A percentile compares a stretch with the other conserved stretches of the same genome.
phyloP scores from a whole-genome alignment of 169 alveolate genomes.

The Theileria equi region DNA sequence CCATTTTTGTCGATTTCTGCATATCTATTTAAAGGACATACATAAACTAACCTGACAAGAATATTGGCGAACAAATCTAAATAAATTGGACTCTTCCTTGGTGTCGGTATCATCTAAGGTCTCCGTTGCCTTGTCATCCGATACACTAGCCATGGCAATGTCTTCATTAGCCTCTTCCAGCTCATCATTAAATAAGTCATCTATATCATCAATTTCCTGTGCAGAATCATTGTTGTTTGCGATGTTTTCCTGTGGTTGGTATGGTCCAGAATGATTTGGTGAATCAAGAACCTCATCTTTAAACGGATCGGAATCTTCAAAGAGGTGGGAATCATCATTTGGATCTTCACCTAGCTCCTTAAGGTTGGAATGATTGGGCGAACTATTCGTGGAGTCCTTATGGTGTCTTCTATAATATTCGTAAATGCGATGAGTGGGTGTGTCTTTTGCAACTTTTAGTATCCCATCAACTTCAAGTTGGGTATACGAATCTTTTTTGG shows the following conservation, averaged over 20 bases:
- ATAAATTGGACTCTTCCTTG: conserved; percentile 15
- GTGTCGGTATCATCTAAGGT: not conserved
- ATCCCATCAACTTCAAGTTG: conserved; percentile 41
- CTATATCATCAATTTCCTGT: conserved; percentile 5
- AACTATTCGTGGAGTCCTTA: not conserved
- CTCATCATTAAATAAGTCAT: conserved; percentile 26
- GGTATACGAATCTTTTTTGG: conserved; percentile 11
- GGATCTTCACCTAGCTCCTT: not conserved
- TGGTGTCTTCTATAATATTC: conserved; percentile 39
- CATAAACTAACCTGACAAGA: conserved; percentile 51
- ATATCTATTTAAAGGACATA: not conserved
- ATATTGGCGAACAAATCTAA: conserved; percentile 48
- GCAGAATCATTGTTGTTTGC: not conserved
- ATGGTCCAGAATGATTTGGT: no score
- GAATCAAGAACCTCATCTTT: no score
- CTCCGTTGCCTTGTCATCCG: not conserved
- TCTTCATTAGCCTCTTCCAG: not conserved
- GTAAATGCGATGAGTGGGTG: conserved; percentile 46
- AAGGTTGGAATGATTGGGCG: conserved; percentile 1
- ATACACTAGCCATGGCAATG: not conserved
- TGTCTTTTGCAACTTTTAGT: conserved; percentile 49
- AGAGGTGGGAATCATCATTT: not conserved
- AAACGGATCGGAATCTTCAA: no score
- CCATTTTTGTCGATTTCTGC: conserved; percentile 36
- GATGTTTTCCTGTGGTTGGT: no score